phyloP scores from a whole-genome alignment of 768 basidiomycete genomes.

The Tylopilus felleus region DNA sequence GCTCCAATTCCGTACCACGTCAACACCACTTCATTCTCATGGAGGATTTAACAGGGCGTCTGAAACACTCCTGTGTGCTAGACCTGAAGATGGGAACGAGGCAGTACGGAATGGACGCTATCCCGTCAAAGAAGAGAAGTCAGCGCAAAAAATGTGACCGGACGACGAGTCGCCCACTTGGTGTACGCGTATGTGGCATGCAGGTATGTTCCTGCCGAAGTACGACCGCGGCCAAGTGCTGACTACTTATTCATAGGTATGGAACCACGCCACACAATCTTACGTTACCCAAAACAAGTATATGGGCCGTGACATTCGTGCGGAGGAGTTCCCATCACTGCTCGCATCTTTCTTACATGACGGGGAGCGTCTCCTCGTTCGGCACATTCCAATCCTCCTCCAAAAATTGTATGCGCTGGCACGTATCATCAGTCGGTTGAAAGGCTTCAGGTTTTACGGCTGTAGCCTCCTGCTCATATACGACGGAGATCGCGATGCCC shows the following conservation, averaged over 20 bases:
- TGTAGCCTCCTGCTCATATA: slow-evolving; percentile 96
- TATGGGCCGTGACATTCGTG: slow-evolving; percentile 84
- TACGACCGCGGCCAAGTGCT: background rate
- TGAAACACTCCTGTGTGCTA: slow-evolving; percentile 91
- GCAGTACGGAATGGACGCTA: slow-evolving; percentile 97
- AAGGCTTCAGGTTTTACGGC: slow-evolving; percentile 98
- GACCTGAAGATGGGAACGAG: slow-evolving; percentile 99
- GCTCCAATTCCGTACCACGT: slow-evolving; percentile 57
- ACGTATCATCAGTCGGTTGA: slow-evolving; percentile 80
- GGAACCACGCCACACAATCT: slow-evolving; percentile 80
- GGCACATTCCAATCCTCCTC: slow-evolving; percentile 89
- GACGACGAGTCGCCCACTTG: slow-evolving; percentile 87
- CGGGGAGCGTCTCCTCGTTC: slow-evolving; percentile 76
- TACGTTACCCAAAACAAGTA: slow-evolving; percentile 97
- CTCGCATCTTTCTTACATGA: slow-evolving; percentile 82
- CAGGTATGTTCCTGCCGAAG: slow-evolving; percentile 61
- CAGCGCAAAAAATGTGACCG: slow-evolving; percentile 98
- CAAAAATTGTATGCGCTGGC: slow-evolving; percentile 94
- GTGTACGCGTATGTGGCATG: slow-evolving; percentile 97
- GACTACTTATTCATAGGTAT: slow-evolving; percentile 58
- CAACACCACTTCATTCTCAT: slow-evolving; percentile 98
- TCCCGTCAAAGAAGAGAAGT: slow-evolving; percentile 90
- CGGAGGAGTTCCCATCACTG: slow-evolving; percentile 79
- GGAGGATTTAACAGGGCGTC: slow-evolving; percentile 93
- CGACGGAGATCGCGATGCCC: slow-evolving; percentile 88